Evolutionary conservation across 352 stramenopile species (phyloP).

Genomic region (Pythium vanterpoolii): DNA sequence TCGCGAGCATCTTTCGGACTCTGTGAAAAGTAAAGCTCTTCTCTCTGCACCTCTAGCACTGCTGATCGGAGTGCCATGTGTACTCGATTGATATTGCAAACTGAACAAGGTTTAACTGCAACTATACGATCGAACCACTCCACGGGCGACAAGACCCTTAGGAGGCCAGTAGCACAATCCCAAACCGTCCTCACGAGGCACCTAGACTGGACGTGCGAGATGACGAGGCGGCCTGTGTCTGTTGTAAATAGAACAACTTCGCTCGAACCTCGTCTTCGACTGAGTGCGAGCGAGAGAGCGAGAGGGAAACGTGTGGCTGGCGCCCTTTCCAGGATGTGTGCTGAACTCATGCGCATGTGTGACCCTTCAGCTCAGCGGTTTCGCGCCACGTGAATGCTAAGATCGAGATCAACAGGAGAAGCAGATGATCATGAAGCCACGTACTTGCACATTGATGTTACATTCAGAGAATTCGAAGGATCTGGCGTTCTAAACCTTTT

Average conservation of each 20-base stretch:
- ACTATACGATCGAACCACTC: not conserved
- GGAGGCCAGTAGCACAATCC: not conserved
- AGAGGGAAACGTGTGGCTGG: not conserved
- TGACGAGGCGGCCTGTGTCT: not conserved
- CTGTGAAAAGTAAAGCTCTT: no score
- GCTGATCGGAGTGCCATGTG: no score
- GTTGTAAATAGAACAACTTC: not conserved
- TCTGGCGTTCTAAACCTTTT: no score
- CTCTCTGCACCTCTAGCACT: no score
- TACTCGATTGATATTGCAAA: no score
- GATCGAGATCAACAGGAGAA: not conserved
- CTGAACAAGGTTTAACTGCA: not conserved
- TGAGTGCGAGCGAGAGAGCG: not conserved
- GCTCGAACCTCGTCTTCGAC: not conserved
- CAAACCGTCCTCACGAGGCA: not conserved
- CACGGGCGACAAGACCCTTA: not conserved
- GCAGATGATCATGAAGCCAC: not conserved
- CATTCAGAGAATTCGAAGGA: not conserved
- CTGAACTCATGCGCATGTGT: not conserved
- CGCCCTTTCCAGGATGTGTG: not conserved
- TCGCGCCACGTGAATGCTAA: not conserved
- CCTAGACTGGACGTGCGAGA: not conserved
- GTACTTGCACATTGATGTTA: no score
- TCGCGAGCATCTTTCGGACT: no score
- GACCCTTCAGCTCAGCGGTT: not conserved